A percentile compares a stretch with the other conserved stretches of the same genome.
Conservation (phyloP, 164 flowering plant genomes). For the Taxillus chinensis region DNA sequence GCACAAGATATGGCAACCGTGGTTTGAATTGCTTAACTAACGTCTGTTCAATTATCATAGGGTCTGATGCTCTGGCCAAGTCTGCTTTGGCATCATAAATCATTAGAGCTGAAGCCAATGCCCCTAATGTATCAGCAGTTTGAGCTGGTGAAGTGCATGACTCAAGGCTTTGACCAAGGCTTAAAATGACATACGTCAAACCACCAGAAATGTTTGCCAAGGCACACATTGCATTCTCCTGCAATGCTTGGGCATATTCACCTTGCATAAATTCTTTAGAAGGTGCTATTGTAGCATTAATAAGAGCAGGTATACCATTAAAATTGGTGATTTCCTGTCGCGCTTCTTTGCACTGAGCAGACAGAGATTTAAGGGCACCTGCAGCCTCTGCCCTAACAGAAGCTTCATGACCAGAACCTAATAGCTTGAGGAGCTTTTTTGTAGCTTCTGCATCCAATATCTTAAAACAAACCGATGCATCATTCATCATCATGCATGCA, state of each 20-base stretch:
- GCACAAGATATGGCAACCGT: conserved; percentile 65
- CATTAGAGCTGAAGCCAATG: conserved; percentile 99
- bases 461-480: conserved; percentile 71
- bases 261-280: conserved; percentile 99
- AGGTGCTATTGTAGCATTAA: conserved; percentile 99
- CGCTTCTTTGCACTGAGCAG: conserved; percentile 88
- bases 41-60: conserved; percentile 67
- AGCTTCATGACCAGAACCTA: conserved; percentile 77
- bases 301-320: conserved; percentile 86
- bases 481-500: conserved; percentile 91
- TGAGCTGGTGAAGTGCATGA: conserved; percentile 90
- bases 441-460: conserved; percentile 75
- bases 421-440: conserved; percentile 73
- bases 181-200: conserved; percentile 84
- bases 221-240: conserved; percentile 99
- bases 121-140: conserved; percentile 91
- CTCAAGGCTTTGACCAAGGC: conserved; percentile 97
- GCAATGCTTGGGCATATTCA: conserved; percentile 93
- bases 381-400: conserved; percentile 97
- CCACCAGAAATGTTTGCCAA: conserved; percentile 99
- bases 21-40: conserved; percentile 76
- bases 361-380: conserved; percentile 88
- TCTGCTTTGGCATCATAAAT: conserved; percentile 90
- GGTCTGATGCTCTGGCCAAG: conserved; percentile 69
- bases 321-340: conserved; percentile 67